Percentiles rank a stretch among this genome's conserved stretches.
These are phyloP conservation scores for Sporisorium exsertum DNA, from an alignment of 1,284 basidiomycete genomes.

Conservation along the genomic window DNA sequence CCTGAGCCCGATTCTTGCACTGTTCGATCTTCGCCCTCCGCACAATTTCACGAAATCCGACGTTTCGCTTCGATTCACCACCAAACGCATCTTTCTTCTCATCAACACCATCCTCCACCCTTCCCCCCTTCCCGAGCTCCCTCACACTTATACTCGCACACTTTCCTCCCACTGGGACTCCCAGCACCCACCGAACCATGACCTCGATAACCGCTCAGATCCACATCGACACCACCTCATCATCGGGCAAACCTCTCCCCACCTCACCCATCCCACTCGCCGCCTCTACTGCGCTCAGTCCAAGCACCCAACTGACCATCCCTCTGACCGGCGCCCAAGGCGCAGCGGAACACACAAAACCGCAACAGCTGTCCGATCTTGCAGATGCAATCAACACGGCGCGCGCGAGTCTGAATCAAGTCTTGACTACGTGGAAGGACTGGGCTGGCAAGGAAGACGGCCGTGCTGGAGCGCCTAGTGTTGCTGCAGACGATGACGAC, in stretches of 20 bases:
- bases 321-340: not conserved
- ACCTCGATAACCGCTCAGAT: constrained; percentile 15
- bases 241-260: constrained; percentile 7
- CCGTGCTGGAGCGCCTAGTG: not conserved
- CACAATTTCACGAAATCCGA: not conserved
- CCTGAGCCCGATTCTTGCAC: not conserved
- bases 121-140: not conserved
- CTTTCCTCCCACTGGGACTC: not conserved
- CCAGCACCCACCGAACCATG: not conserved
- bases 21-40: not conserved
- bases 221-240: constrained; percentile 26
- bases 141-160: not conserved
- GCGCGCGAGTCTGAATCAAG: constrained; percentile 21
- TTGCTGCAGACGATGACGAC: constrained; percentile 3
- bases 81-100: not conserved
- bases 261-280: constrained; percentile 19
- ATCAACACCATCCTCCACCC: constrained; percentile 2
- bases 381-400: constrained; percentile 37
- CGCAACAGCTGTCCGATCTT: constrained; percentile 19
- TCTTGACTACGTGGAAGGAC: constrained; percentile 44
- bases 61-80: not conserved
- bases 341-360: constrained; percentile 12
- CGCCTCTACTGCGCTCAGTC: constrained; percentile 11
- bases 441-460: constrained; percentile 40
- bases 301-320: constrained; percentile 25